These are phyloP conservation scores for Cladophialophora yegresii DNA, from an alignment of 2,329 filamentous ascomycete genomes.

Conservation along the genomic window DNA sequence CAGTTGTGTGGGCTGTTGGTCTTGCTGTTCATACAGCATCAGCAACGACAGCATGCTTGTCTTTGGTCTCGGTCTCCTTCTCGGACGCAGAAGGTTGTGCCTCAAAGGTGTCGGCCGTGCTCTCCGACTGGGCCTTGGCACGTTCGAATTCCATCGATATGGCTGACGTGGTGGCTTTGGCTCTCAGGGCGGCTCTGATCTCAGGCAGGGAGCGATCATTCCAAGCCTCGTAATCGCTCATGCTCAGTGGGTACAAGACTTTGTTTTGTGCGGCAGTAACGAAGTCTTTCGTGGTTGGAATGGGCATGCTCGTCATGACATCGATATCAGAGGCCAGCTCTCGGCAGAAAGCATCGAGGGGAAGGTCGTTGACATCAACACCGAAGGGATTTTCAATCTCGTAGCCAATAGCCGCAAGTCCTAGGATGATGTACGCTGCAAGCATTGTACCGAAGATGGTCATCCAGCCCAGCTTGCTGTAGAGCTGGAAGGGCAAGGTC, in stretches of 20 bases:
- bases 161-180: constrained; percentile 40
- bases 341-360: constrained; percentile 73
- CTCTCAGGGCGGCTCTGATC: constrained; percentile 47
- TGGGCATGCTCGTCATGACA: constrained; percentile 63
- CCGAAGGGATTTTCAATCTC: constrained; percentile 88
- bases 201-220: constrained; percentile 51
- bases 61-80: constrained; percentile 44
- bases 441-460: constrained; percentile 73
- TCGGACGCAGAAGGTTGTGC: constrained; percentile 51
- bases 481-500: constrained; percentile 79
- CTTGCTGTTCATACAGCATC: constrained; percentile 21
- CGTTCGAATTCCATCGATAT: constrained; percentile 28
- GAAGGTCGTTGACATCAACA: constrained; percentile 78
- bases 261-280: constrained; percentile 53
- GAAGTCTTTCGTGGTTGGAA: constrained; percentile 57
- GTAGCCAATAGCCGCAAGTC: constrained; percentile 71
- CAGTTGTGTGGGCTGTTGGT: not conserved
- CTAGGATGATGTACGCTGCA: constrained; percentile 80
- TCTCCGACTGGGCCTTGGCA: constrained; percentile 23
- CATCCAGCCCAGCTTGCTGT: constrained; percentile 64
- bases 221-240: constrained; percentile 53
- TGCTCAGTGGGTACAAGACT: constrained; percentile 60
- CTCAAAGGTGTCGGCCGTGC: constrained; percentile 15
- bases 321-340: constrained; percentile 74
- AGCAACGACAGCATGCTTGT: constrained; percentile 5